Evolutionary conservation across 169 alveolate species (phyloP).

Genomic region (Cryptosporidium sp.): DNA sequence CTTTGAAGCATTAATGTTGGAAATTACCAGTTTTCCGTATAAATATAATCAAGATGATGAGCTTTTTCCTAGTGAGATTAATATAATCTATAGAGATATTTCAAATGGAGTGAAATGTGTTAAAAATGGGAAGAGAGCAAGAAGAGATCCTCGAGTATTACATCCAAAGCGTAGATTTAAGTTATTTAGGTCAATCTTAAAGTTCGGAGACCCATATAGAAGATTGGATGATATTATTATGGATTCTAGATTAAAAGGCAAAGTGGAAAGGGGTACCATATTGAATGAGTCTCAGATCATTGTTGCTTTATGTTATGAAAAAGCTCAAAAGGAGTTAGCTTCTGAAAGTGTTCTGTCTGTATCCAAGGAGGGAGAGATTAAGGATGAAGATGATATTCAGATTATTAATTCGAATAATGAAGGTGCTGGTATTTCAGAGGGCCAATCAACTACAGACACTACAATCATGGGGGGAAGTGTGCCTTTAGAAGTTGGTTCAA

Average conservation of each 20-base stretch:
- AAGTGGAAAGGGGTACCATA: constrained; percentile 82
- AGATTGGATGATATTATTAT: constrained; percentile 85
- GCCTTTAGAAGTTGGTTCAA: not conserved
- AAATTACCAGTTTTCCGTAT: constrained; percentile 22
- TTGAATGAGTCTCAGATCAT: constrained; percentile 81
- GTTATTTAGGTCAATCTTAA: constrained; percentile 83
- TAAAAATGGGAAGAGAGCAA: constrained; percentile 45
- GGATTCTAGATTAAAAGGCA: constrained; percentile 83
- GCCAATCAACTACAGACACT: constrained; percentile 10
- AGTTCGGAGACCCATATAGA: constrained; percentile 86
- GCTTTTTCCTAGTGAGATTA: constrained; percentile 32
- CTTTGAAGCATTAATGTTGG: constrained; percentile 42
- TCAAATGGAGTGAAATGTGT: constrained; percentile 15
- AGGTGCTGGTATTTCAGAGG: not conserved
- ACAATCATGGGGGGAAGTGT: not conserved
- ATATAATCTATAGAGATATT: constrained; percentile 22
- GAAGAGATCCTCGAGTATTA: constrained; percentile 52
- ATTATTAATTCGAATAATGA: not conserved
- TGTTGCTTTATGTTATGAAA: constrained; percentile 52
- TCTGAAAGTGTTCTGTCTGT: not conserved
- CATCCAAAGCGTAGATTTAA: constrained; percentile 83
- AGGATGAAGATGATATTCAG: constrained; percentile 5
- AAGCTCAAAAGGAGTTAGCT: not conserved
- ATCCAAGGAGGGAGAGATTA: constrained; percentile 10
- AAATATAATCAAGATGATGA: constrained; percentile 22